A percentile compares a stretch with the other conserved stretches of the same genome.
Conservation (phyloP, 306 rosid genomes). For the Fagus crenata region DNA sequence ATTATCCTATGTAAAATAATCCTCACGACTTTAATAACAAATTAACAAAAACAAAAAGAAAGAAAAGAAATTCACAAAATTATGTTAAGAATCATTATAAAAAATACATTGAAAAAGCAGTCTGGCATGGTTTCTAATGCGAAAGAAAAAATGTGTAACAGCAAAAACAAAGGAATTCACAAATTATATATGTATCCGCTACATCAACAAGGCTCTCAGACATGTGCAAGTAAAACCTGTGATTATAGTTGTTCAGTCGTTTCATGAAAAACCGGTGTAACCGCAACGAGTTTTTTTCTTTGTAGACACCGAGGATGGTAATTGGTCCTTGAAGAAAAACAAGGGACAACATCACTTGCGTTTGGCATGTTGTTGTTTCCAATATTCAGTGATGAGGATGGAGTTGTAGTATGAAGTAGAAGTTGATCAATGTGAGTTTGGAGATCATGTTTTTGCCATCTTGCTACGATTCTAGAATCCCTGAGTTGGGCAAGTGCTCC, state of each 20-base stretch:
- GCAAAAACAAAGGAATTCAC: no score
- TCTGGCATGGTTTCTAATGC: no score
- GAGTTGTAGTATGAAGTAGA: neutral
- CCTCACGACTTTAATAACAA: no score
- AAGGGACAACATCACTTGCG: constrained; percentile 22
- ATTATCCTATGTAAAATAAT: no score
- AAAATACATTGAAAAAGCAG: no score
- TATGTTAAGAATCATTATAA: neutral
- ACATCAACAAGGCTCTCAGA: no score
- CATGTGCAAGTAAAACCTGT: neutral
- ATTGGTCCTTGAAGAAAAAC: constrained; percentile 11
- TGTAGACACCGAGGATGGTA: constrained; percentile 28
- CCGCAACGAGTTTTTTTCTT: constrained; percentile 37
- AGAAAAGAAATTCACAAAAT: neutral
- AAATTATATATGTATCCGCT: no score
- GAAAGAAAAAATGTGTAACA: no score
- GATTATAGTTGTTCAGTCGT: neutral
- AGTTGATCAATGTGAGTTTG: constrained; percentile 1
- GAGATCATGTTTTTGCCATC: neutral
- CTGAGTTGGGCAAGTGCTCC: constrained; percentile 25
- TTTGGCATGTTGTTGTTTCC: neutral
- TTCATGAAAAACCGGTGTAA: constrained; percentile 29
- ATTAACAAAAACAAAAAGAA: no score
- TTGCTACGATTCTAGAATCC: constrained; percentile 19
- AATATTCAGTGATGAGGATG: neutral